Evolutionary conservation across 2,329 filamentous ascomycete species (phyloP).

Genomic region (Xylaria sp.): DNA sequence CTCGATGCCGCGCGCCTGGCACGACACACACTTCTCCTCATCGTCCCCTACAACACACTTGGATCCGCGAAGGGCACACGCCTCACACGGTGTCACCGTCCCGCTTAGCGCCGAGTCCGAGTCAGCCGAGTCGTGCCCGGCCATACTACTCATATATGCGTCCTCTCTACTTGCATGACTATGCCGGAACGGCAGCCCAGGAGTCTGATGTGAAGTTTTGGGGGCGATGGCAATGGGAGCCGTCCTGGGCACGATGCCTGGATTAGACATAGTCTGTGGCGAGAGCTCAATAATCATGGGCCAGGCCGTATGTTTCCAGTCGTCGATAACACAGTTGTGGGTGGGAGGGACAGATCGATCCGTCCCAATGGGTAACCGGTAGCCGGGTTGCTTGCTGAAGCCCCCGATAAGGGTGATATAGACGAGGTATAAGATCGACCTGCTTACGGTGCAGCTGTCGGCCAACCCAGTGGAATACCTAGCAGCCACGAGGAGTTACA

Average conservation of each 20-base stretch:
- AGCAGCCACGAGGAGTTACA: conserved; percentile 13
- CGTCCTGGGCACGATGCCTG: conserved; percentile 67
- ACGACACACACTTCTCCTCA: conserved; percentile 78
- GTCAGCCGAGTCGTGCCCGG: conserved; percentile 64
- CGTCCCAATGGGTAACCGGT: conserved; percentile 17
- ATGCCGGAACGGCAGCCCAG: conserved; percentile 56
- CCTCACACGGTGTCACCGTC: conserved; percentile 72
- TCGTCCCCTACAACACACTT: conserved; percentile 82
- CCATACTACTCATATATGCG: conserved; percentile 62
- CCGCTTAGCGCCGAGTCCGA: conserved; percentile 57
- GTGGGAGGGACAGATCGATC: conserved; percentile 36
- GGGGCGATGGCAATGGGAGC: conserved; percentile 74
- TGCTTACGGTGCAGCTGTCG: conserved; percentile 32
- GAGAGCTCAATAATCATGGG: conserved; percentile 45
- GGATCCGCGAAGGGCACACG: conserved; percentile 77
- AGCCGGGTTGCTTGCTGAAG: conserved; percentile 20
- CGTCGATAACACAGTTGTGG: conserved; percentile 35
- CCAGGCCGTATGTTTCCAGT: conserved; percentile 27
- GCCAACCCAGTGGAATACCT: conserved; percentile 10
- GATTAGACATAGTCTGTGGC: conserved; percentile 62
- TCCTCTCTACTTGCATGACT: conserved; percentile 59
- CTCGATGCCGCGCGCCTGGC: conserved; percentile 80
- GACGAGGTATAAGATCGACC: conserved; percentile 24
- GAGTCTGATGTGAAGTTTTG: conserved; percentile 62
- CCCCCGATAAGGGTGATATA: conserved; percentile 27